These are phyloP conservation scores for Solanum arcanum DNA, from an alignment of 257 asterid species.

Conservation along the genomic window DNA sequence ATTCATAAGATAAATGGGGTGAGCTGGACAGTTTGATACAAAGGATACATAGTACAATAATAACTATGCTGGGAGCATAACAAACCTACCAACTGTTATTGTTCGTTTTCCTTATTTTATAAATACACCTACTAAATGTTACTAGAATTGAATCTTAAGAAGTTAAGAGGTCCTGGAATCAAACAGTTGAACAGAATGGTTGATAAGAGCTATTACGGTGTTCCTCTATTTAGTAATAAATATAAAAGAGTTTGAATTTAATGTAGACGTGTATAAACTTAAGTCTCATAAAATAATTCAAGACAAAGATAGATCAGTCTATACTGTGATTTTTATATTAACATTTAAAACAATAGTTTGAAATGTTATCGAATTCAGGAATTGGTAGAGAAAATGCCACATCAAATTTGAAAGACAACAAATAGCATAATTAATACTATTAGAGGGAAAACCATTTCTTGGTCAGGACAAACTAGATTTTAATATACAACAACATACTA, in stretches of 20 bases:
- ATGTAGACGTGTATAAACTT: neutral
- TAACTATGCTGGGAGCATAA: neutral
- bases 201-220: neutral
- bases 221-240: neutral
- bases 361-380: neutral
- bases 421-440: neutral
- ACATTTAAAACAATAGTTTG: neutral
- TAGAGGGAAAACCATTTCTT: neutral
- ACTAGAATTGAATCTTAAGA: neutral
- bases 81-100: no score
- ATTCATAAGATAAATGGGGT: neutral
- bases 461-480: neutral
- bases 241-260: neutral
- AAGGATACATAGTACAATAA: neutral
- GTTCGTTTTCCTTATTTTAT: neutral
- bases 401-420: neutral
- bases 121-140: neutral
- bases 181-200: neutral
- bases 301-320: neutral
- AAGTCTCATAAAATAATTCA: neutral
- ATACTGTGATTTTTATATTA: neutral
- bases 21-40: neutral
- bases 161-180: neutral
- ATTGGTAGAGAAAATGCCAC: neutral
- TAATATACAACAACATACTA: neutral